phyloP scores from a whole-genome alignment of 1,284 basidiomycete genomes.

The Trichosporon faecale region DNA sequence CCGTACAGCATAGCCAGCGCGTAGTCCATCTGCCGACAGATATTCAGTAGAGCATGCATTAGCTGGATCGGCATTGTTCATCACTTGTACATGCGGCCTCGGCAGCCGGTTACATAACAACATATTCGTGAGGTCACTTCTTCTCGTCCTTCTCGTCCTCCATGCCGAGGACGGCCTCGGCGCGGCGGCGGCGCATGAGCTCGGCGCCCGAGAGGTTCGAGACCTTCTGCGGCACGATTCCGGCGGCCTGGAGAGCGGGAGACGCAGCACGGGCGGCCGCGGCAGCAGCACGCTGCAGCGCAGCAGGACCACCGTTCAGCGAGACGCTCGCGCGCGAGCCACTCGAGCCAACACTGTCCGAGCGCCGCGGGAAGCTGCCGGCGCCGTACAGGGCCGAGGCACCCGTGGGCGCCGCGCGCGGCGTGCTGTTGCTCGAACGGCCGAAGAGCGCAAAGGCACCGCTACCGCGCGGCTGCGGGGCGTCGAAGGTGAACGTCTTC shows the following conservation, averaged over 20 bases:
- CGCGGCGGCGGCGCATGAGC: conserved; percentile 68
- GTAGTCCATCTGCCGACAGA: too few species aligned
- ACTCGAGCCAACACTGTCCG: not conserved
- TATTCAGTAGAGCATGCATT: too few species aligned
- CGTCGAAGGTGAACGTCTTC: conserved; percentile 9
- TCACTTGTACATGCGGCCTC: conserved; percentile 1
- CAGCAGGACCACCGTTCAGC: not conserved
- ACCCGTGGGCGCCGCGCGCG: not conserved
- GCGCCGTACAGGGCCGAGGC: conserved; percentile 20
- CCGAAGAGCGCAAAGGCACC: conserved; percentile 46
- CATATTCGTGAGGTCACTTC: not conserved
- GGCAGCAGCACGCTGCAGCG: conserved; percentile 41
- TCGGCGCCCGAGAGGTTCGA: conserved; percentile 69
- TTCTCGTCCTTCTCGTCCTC: conserved; percentile 4
- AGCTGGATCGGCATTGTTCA: not conserved
- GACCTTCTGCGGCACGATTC: conserved; percentile 55
- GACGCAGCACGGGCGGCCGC: conserved; percentile 39
- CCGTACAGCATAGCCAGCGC: too few species aligned
- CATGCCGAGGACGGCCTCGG: conserved; percentile 53
- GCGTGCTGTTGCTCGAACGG: conserved; percentile 7
- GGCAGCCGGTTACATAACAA: conserved; percentile 9
- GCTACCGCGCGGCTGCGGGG: conserved; percentile 30
- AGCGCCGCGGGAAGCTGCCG: not conserved
- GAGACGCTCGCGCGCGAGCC: conserved; percentile 5
- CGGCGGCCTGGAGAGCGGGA: conserved; percentile 42